Conservation (phyloP, 345 rosid genomes). For the Lagerstroemia speciosa region DNA sequence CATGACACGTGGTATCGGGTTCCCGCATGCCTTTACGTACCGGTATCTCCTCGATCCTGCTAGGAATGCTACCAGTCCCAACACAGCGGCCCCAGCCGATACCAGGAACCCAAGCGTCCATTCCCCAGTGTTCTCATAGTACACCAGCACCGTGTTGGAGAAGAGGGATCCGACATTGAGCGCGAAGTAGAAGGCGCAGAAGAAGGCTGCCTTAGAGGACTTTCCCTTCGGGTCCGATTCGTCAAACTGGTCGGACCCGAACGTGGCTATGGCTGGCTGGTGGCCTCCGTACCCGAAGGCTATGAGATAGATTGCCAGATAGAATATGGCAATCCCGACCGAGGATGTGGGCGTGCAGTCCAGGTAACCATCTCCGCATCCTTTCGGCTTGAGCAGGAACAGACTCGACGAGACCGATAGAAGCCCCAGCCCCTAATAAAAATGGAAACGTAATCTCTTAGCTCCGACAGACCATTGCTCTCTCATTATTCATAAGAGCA, state of each 20-base stretch:
- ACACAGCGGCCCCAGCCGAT: constrained; percentile 25
- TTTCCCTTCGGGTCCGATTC: constrained; percentile 21
- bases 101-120: constrained; percentile 40
- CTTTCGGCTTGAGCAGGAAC: constrained; percentile 27
- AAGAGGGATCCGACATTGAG: constrained; percentile 38
- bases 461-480: no score
- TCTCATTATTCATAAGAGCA: no score
- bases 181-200: constrained; percentile 42
- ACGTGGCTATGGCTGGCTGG: constrained; percentile 44
- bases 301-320: constrained; percentile 28
- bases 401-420: constrained; percentile 23
- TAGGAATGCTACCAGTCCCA: constrained; percentile 23
- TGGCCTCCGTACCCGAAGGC: constrained; percentile 47
- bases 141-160: constrained; percentile 41
- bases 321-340: constrained; percentile 19
- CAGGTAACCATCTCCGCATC: constrained; percentile 31
- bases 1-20: constrained; percentile 37
- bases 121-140: constrained; percentile 30
- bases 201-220: constrained; percentile 26
- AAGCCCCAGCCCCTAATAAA: constrained; percentile 23
- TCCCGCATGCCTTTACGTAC: constrained; percentile 29
- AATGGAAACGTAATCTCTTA: not conserved
- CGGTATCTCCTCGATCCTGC: constrained; percentile 20
- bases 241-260: constrained; percentile 46
- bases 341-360: constrained; percentile 19